These are phyloP conservation scores for Phlegmacium glaucopus DNA, from an alignment of 768 basidiomycete genomes.

Conservation along the genomic window DNA sequence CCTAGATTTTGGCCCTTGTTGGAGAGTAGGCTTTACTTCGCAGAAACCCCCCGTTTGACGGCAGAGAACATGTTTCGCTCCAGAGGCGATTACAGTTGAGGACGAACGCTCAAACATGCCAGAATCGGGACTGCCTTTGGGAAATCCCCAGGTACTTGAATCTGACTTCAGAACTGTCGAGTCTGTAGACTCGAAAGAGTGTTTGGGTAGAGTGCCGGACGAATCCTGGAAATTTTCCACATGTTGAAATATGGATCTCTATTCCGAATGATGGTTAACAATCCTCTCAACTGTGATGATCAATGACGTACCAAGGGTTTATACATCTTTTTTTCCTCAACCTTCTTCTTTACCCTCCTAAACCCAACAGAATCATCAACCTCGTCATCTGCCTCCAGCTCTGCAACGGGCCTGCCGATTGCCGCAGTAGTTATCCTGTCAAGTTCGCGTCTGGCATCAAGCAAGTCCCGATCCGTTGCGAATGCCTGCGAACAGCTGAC, in stretches of 20 bases:
- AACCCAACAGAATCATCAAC: neutral
- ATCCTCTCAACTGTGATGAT: neutral
- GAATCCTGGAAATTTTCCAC: slow-evolving; percentile 7
- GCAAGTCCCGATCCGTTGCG: neutral
- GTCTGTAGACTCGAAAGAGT: slow-evolving; percentile 1
- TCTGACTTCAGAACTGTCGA: slow-evolving; percentile 1
- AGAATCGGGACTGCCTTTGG: slow-evolving; percentile 10
- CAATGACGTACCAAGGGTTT: slow-evolving; percentile 5
- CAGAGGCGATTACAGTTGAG: neutral
- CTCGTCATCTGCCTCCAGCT: slow-evolving; percentile 5
- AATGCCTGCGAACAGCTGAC: slow-evolving; percentile 1
- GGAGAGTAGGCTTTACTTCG: slow-evolving; percentile 10
- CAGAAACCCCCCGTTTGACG: slow-evolving; percentile 10
- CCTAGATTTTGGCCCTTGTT: too few species aligned
- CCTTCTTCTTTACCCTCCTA: neutral
- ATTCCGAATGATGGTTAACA: neutral
- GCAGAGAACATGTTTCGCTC: slow-evolving; percentile 5
- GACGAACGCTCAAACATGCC: slow-evolving; percentile 2
- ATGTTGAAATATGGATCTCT: slow-evolving; percentile 10
- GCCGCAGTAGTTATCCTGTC: slow-evolving; percentile 5
- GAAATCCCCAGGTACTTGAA: slow-evolving; percentile 12
- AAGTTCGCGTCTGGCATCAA: slow-evolving; percentile 1
- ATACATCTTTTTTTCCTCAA: slow-evolving; percentile 13
- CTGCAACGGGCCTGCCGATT: slow-evolving; percentile 3
- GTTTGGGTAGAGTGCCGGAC: too few species aligned